Conservation (phyloP, 768 basidiomycete species). For the Tephrocybe rancida region DNA sequence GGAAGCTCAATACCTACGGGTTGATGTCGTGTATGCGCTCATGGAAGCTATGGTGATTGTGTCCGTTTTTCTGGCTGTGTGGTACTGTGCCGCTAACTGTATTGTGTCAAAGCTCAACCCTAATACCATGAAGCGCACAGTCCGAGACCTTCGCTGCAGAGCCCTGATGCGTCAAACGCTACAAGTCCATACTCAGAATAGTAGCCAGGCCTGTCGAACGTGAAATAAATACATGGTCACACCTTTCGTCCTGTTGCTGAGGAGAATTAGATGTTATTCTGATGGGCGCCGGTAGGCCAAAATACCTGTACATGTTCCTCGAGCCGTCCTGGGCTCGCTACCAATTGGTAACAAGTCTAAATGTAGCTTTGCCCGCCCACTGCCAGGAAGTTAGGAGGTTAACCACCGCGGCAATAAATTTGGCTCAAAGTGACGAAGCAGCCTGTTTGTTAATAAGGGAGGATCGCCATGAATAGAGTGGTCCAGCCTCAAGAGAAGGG, state of each 20-base stretch:
- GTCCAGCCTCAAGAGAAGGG: too few species aligned
- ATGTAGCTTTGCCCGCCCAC: too few species aligned
- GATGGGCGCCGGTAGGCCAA: too few species aligned
- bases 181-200: slow-evolving; percentile 3
- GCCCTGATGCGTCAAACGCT: slow-evolving; percentile 14
- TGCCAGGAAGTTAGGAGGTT: too few species aligned
- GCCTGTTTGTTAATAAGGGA: too few species aligned
- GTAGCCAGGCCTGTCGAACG: slow-evolving; percentile 1
- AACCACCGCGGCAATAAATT: too few species aligned
- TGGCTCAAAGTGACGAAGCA: too few species aligned
- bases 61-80: not conserved
- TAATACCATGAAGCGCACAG: slow-evolving; percentile 19
- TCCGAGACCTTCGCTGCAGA: slow-evolving; percentile 22
- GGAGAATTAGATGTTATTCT: too few species aligned
- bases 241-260: not conserved
- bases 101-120: slow-evolving; percentile 13
- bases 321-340: too few species aligned
- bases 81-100: not conserved
- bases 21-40: slow-evolving; percentile 15
- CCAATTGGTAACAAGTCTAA: too few species aligned
- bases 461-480: too few species aligned
- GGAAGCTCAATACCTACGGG: slow-evolving; percentile 14
- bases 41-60: slow-evolving; percentile 17
- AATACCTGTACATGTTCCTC: too few species aligned
- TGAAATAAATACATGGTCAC: not conserved